Evolutionary conservation across 139 green algal genomes (phyloP).

Genomic region (Coelastrella sp.): DNA sequence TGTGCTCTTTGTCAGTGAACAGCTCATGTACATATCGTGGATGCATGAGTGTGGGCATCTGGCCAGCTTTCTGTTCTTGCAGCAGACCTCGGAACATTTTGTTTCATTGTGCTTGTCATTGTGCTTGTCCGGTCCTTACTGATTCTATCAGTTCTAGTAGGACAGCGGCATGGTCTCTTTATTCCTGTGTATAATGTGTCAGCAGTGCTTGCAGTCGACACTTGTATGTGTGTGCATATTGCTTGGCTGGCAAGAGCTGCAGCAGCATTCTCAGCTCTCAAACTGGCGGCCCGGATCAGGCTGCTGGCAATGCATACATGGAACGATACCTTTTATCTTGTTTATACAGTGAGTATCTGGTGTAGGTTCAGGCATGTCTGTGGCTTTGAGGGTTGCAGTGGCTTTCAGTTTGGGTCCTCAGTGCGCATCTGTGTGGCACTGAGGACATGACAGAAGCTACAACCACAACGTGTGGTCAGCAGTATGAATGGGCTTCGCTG

Average conservation of each 20-base stretch:
- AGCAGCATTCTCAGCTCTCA: too few relatives aligned
- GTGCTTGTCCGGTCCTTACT: neutral
- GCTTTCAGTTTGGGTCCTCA: neutral
- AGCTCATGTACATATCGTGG: neutral
- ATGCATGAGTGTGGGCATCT: neutral
- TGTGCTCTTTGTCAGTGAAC: neutral
- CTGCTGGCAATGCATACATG: neutral
- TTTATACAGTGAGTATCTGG: neutral
- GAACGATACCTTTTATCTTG: neutral
- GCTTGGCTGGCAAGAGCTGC: too few relatives aligned
- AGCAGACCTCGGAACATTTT: neutral
- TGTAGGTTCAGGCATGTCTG: neutral
- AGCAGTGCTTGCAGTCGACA: too few relatives aligned
- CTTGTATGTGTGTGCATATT: too few relatives aligned
- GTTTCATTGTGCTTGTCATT: neutral
- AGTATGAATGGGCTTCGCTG: neutral
- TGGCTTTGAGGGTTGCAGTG: neutral
- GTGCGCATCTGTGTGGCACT: slow-evolving; percentile 4
- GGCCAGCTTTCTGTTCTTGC: neutral
- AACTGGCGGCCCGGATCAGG: too few relatives aligned
- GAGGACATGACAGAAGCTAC: neutral
- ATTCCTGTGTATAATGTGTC: too few relatives aligned
- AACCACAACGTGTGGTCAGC: neutral
- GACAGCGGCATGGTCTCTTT: too few relatives aligned
- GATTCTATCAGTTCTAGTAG: too few relatives aligned